These are phyloP conservation scores for Suillus subluteus DNA, from an alignment of 768 basidiomycete species.

Conservation along the genomic window DNA sequence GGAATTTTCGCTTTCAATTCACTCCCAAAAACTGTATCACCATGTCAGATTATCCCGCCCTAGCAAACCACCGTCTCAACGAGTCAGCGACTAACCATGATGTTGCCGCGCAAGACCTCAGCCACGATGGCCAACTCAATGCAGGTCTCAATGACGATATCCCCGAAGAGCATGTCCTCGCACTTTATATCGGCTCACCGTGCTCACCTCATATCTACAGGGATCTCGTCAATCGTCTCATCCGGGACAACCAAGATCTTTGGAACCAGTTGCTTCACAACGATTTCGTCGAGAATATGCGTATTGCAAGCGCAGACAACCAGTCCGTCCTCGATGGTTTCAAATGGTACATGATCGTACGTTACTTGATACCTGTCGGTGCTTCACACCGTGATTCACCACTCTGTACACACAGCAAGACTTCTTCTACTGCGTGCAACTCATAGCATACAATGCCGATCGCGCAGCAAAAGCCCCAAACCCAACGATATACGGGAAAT, in stretches of 20 bases:
- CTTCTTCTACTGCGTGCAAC: slow-evolving; percentile 18
- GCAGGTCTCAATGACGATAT: not conserved
- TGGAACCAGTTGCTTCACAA: slow-evolving; percentile 17
- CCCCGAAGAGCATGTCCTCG: not conserved
- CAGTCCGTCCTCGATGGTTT: slow-evolving; percentile 15
- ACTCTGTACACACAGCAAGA: slow-evolving; percentile 14
- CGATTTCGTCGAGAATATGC: slow-evolving; percentile 14
- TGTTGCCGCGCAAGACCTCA: not conserved
- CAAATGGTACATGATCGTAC: slow-evolving; percentile 17
- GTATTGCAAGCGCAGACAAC: slow-evolving; percentile 8
- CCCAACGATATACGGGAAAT: slow-evolving; percentile 9
- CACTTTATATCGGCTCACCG: not conserved
- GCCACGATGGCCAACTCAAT: not conserved
- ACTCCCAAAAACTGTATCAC: not conserved
- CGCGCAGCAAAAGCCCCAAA: slow-evolving; percentile 15
- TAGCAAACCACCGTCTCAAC: not conserved
- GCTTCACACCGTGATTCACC: not conserved
- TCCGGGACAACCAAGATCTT: slow-evolving; percentile 18
- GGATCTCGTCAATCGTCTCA: slow-evolving; percentile 19
- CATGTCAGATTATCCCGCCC: not conserved
- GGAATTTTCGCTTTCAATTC: not conserved
- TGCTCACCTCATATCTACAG: not conserved
- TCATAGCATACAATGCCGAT: slow-evolving; percentile 18
- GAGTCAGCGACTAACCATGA: not conserved
- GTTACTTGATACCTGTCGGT: not conserved